phyloP scores from a whole-genome alignment of 495 filamentous ascomycete species.

The Penicillium lagena region DNA sequence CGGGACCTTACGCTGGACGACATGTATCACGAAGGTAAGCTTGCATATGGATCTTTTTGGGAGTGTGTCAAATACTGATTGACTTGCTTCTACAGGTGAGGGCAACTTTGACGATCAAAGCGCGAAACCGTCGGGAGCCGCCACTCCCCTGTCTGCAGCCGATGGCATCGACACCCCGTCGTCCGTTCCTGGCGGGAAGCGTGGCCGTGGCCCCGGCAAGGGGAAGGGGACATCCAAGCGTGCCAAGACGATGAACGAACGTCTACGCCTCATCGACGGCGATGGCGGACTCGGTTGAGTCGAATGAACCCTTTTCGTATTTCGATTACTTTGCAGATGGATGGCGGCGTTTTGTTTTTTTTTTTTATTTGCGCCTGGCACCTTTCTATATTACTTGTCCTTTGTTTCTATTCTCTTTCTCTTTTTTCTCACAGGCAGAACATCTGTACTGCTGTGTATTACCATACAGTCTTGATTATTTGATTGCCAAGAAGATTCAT shows the following conservation, averaged over 20 bases:
- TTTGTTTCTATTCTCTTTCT: constrained; percentile 3
- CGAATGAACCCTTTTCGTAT: constrained; percentile 1
- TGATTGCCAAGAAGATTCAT: background rate
- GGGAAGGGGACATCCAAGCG: constrained; percentile 63
- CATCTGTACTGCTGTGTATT: constrained; percentile 21
- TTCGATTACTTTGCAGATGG: constrained; percentile 18
- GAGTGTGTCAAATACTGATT: constrained; percentile 8
- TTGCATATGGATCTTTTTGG: background rate
- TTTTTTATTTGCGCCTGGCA: background rate
- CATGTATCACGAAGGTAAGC: constrained; percentile 93
- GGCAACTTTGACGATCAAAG: constrained; percentile 83
- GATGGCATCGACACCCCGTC: constrained; percentile 40
- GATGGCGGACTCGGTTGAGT: constrained; percentile 42
- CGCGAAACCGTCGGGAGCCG: constrained; percentile 74
- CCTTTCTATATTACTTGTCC: constrained; percentile 5
- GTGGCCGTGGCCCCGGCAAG: constrained; percentile 40
- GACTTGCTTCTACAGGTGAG: constrained; percentile 57
- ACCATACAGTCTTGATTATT: constrained; percentile 16
- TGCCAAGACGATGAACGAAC: constrained; percentile 85
- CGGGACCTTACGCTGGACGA: constrained; percentile 85
- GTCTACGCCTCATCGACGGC: constrained; percentile 81
- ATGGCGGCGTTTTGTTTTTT: constrained; percentile 24
- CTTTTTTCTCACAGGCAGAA: constrained; percentile 9
- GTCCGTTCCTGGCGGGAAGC: constrained; percentile 46
- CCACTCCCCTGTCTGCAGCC: constrained; percentile 58